Percentiles rank a stretch among this genome's conserved stretches.
These are phyloP conservation scores for Saccharomycopsis sp. DNA, from an alignment of 805 yeast species.

Conservation along the genomic window DNA sequence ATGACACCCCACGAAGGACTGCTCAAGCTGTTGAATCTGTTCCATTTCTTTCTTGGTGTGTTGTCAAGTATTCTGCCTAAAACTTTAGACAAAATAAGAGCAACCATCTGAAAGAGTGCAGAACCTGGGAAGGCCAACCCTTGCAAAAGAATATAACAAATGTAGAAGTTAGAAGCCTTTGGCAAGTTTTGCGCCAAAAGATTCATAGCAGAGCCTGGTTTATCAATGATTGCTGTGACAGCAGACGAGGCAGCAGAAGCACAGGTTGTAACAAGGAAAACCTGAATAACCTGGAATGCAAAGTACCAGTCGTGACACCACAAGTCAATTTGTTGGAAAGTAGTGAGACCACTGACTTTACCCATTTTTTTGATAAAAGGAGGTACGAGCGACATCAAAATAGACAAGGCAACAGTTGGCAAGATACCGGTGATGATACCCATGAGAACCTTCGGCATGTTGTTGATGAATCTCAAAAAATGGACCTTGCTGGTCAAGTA, in stretches of 20 bases:
- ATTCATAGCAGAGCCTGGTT: conserved; percentile 68
- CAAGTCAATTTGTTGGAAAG: conserved; percentile 64
- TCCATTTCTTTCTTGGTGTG: conserved; percentile 93
- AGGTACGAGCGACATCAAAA: conserved; percentile 84
- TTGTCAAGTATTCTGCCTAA: conserved; percentile 67
- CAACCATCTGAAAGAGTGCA: conserved; percentile 65
- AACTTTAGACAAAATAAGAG: conserved; percentile 62
- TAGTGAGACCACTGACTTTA: conserved; percentile 60
- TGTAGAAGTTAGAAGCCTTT: conserved; percentile 84
- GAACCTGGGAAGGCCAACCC: conserved; percentile 79
- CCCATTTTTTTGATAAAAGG: conserved; percentile 76
- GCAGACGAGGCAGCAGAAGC: conserved; percentile 78
- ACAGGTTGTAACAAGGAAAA: conserved; percentile 75
- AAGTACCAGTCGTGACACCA: conserved; percentile 86
- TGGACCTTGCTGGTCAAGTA: conserved; percentile 63
- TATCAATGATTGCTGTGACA: conserved; percentile 55
- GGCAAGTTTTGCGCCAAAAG: conserved; percentile 76
- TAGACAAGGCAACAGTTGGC: conserved; percentile 74
- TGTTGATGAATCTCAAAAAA: conserved; percentile 68
- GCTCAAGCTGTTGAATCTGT: conserved; percentile 54
- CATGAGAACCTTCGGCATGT: conserved; percentile 59
- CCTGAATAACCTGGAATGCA: conserved; percentile 87
- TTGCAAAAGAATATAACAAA: conserved; percentile 71
- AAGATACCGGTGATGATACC: conserved; percentile 86
- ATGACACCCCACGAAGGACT: conserved; percentile 74